Evolutionary conservation across 495 filamentous ascomycete species (phyloP), one percentile per base, ranked within the genome.

Genomic region (Neohortaea acidophila): DNA sequence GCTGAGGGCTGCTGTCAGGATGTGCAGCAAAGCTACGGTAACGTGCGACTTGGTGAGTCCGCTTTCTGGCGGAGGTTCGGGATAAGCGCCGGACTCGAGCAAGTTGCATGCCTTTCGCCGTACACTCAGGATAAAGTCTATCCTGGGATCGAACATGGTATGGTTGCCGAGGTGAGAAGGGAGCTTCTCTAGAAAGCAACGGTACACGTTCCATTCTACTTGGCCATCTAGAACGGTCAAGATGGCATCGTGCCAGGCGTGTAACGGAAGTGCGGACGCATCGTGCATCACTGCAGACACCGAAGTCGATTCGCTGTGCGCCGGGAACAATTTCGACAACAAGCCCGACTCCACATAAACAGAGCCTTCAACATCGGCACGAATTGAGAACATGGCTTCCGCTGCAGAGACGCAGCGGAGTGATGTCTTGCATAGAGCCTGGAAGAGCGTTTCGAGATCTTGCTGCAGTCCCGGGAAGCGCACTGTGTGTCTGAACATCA

Each of bases 151-250:
- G 57, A 94, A 94, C 5, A 94, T 62, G n/a, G 80, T 73, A 45
- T 84, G 81, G 52, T 96, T 96, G 51, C 77, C 76, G 23, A 99
- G 67, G 51, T 94, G 87, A 18, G 79, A 77, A 10, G 81, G 77
- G n/a, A 94, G 60, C 54, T 94, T 81, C 10, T 81, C 78, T 10
- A 96, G 66, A 21, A 89, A 69, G 54, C 84, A 94, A 59, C 81
- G 86, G 65, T 92, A 93, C 1, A 93, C 62, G 57, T 96, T 85
- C 91, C 91, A 99, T 36, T 94, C 80, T 21, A 72, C 72, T 32
- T 78, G 80, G 27, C 79, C 64, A 47, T 82, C 75, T 21, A 99
- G 60, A 14, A 92, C 59, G 20, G 39, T 35, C 7, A 40, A 26
- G 3, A 48, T 37, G 6, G 39, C 33, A 26, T 45, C 37, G n/a